Evolutionary conservation across 352 stramenopile genomes (phyloP).

Genomic region (Phytophthora podocarpi): DNA sequence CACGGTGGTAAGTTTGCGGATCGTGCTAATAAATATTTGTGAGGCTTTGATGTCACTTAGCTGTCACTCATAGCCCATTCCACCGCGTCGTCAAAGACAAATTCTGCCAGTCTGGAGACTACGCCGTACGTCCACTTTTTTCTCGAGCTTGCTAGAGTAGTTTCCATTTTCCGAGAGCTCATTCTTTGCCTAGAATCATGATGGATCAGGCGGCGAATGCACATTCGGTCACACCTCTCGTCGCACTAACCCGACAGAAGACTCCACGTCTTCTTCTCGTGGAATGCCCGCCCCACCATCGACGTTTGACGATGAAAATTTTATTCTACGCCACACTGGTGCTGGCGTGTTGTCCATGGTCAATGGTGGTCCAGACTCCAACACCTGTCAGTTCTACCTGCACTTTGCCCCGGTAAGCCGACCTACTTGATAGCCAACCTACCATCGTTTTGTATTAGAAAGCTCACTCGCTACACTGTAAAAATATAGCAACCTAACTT

Average conservation of each 20-base stretch:
- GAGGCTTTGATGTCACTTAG: not conserved
- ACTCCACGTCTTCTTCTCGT: constrained; percentile 4
- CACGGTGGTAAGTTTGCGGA: constrained; percentile 42
- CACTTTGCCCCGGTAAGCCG: constrained; percentile 52
- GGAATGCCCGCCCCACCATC: constrained; percentile 10
- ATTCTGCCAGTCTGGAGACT: constrained; percentile 93
- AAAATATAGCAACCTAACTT: constrained; percentile 56
- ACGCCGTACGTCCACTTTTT: constrained; percentile 50
- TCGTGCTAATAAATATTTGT: not conserved
- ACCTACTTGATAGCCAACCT: not conserved
- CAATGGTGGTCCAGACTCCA: constrained; percentile 95
- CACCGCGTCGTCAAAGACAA: constrained; percentile 92
- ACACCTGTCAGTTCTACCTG: constrained; percentile 97
- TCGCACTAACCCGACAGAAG: not conserved
- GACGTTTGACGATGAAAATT: constrained; percentile 95
- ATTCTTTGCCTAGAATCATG: constrained; percentile 54
- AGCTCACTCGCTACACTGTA: not conserved
- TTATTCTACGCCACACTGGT: constrained; percentile 89
- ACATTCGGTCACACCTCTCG: constrained; percentile 73
- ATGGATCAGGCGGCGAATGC: constrained; percentile 81
- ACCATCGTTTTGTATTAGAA: no score
- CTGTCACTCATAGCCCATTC: constrained; percentile 69
- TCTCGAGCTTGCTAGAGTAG: not conserved
- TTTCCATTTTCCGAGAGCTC: not conserved
- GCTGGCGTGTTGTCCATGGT: constrained; percentile 93